Conservation (phyloP, 1,284 basidiomycete species). For the Peniophora sp. region DNA sequence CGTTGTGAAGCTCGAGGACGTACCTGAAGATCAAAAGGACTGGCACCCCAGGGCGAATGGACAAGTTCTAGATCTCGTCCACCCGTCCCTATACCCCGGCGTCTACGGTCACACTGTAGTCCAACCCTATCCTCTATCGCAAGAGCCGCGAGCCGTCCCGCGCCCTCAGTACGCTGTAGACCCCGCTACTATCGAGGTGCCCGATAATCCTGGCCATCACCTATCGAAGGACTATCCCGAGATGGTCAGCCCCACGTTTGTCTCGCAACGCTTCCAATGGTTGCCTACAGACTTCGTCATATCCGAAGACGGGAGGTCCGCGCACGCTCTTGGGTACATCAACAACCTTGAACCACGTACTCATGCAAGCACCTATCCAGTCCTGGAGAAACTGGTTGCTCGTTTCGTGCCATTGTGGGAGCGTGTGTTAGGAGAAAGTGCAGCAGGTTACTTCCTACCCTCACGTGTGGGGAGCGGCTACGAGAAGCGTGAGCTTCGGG, state of each 20-base stretch:
- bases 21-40: slow-evolving; percentile 12
- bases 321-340: not conserved
- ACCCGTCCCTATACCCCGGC: slow-evolving; percentile 8
- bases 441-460: not conserved
- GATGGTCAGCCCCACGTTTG: not conserved
- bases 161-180: no score
- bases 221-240: no score
- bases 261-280: not conserved
- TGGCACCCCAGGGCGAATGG: slow-evolving; percentile 16
- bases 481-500: not conserved
- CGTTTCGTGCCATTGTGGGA: not conserved
- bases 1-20: slow-evolving; percentile 4
- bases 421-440: not conserved
- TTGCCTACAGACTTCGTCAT: not conserved
- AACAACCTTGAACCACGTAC: not conserved
- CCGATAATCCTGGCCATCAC: no score
- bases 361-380: not conserved
- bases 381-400: not conserved
- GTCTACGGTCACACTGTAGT: slow-evolving; percentile 5
- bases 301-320: not conserved
- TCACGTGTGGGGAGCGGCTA: not conserved
- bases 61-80: slow-evolving; percentile 14
- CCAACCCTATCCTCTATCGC: no score
- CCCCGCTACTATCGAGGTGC: no score
- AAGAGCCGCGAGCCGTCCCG: no score